Base-by-base conservation (phyloP, 306 rosid species). In the Mucuna pruriens region DNA sequence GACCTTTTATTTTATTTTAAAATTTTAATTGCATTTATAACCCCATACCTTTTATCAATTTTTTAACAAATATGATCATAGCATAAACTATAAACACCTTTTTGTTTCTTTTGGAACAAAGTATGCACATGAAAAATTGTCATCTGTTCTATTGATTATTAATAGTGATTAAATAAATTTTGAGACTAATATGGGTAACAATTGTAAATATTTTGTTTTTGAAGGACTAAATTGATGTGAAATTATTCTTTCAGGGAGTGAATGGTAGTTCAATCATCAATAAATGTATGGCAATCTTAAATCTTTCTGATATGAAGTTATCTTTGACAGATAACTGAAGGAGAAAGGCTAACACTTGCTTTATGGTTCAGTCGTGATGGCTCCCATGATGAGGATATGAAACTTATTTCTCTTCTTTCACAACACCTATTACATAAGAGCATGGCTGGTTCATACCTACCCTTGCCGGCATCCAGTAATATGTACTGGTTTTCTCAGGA, bases 291-390 rank as follows among this genome's bases (percentile, higher is more conserved):
- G n/a, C 36, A 66, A 31, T 46, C 78, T 74, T 79, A 38, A 64
- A 46, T 62, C 55, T 58, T 83, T 71, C 83, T 79, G 77, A 85
- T 79, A 39, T 80, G 83, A 71, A 44, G 42, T 77, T 80, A 51
- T 72, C 71, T 85, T 78, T 78, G 80, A 67, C 92, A 93, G 99
- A 83, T 93, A 75, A 90, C 81, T 62, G 87, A 80, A 71, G 99
- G 99, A 36, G 99, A 95, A 89, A 93, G 99, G 42, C 94, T 93
- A 64, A 93, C 98, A 3, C 91, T 95, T 74, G 87, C 99, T 71
- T 78, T 95, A 78, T 95, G 99, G 98, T 89, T 93, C 88, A 95
- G 86, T 68, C 97, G 97, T 75, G 97, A 93, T 76, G 84, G 83
- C 49, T 84, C 93, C 79, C 89, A 92, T 84, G 98, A 95, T 26